Evolutionary conservation across 345 rosid species (phyloP), one percentile per base, ranked within the genome.

Genomic region (Cardiospermum halicacabum): DNA sequence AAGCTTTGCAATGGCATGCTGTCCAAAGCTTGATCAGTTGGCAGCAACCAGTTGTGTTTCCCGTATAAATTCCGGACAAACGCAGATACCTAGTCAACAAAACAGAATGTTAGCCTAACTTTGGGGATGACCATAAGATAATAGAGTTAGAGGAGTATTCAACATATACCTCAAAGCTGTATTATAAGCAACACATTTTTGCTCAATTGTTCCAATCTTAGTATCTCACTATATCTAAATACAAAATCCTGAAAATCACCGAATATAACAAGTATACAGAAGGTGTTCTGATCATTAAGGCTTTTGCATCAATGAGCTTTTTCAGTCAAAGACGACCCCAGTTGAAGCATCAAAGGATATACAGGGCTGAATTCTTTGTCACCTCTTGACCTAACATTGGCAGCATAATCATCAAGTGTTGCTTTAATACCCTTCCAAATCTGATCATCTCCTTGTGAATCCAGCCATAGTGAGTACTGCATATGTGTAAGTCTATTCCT

Each of bases 291-390:
- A 13, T 24, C 53, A 53, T 34, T 39, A 69, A 16, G 58, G 65
- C 57, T 69, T 67, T 60, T 70, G 56, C 21, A 62, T 48, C 59
- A 39, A 59, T 64, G 53, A 30, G 73, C 54, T 60, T 72, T 77
- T 62, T 78, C 83, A n/a, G 76, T 77, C 69, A 85, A 74, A n/a
- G 91, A 84, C 0, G 94, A 89, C 12, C 96, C 98, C 26, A 95
- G 66, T 45, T 79, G 90, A 70, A 84, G 85, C 99, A 95, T 95
- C 25, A 95, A 87, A 53, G 96, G 94, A 75, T 95, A 95, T 10
- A 91, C 97, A 49, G 97, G 96, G 66, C 90, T 89, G 53, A 95
- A 95, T 74, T 95, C 99, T 78, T 91, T 95, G 73, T 95, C 99
- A 11, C 97, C 98, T 82, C 97, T 89, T 40, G 85, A 78, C 77